Evolutionary conservation across 306 rosid genomes (phyloP).

Genomic region (Luffa acutangula): DNA sequence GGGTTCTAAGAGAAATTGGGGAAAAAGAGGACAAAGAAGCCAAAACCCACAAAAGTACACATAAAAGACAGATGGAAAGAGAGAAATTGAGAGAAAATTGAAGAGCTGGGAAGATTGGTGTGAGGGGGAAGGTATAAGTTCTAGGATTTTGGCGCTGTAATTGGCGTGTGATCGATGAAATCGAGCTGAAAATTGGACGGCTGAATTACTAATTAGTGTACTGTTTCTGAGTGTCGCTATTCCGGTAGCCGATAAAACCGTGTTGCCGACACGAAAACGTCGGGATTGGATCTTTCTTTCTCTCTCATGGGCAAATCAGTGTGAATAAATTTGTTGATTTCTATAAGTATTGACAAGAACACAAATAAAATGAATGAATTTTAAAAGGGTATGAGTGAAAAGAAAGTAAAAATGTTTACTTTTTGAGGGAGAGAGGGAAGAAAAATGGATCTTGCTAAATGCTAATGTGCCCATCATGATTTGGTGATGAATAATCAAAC

Average conservation of each 20-base stretch:
- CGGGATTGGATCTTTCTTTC: constrained; percentile 1
- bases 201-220: not conserved
- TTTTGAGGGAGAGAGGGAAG: not conserved
- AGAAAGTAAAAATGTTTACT: not conserved
- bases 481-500: not conserved
- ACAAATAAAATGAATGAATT: not conserved
- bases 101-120: not conserved
- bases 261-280: constrained; percentile 10
- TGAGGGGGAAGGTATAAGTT: not conserved
- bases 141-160: not conserved
- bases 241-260: not conserved
- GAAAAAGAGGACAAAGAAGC: not conserved
- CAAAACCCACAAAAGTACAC: not conserved
- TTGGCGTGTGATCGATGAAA: not conserved
- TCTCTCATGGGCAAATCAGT: not conserved
- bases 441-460: not conserved
- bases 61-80: not conserved
- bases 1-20: not conserved
- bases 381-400: not conserved
- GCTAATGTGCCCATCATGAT: not conserved
- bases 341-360: not conserved
- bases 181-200: not conserved
- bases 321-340: not conserved
- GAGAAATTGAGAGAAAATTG: not conserved
- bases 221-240: not conserved